Percentiles rank a stretch among this genome's conserved stretches.
Conservation (phyloP, 2,329 filamentous ascomycete species). For the Pseudogymnoascus sp. region DNA sequence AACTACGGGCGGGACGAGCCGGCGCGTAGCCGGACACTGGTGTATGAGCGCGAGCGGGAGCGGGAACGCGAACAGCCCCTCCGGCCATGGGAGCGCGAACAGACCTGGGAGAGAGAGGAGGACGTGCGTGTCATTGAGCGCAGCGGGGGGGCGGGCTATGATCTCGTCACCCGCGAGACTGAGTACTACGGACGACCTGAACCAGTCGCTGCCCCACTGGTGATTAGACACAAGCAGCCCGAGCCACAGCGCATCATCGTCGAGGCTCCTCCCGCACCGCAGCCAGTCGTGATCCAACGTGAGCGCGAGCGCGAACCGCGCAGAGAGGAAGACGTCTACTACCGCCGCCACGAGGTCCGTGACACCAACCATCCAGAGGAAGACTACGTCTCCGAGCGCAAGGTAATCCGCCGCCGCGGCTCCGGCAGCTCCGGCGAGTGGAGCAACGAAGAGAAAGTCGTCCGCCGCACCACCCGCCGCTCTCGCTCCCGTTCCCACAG, state of each 20-base stretch:
- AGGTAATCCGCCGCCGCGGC: constrained; percentile 28
- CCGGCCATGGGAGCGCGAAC: constrained; percentile 26
- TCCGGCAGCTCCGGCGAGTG: constrained; percentile 34
- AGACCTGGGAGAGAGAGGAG: constrained; percentile 21
- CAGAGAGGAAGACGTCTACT: constrained; percentile 29
- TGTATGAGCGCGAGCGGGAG: constrained; percentile 37
- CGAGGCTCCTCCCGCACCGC: constrained; percentile 43
- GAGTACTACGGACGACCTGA: constrained; percentile 51
- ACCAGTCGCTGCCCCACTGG: constrained; percentile 42
- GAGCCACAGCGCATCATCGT: constrained; percentile 53
- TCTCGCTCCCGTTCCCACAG: constrained; percentile 31
- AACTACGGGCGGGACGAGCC: constrained; percentile 31
- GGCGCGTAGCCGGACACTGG: constrained; percentile 27
- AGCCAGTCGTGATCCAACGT: constrained; percentile 36
- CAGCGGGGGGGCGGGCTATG: constrained; percentile 20
- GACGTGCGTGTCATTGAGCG: constrained; percentile 28
- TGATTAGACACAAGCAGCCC: constrained; percentile 47
- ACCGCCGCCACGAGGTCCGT: constrained; percentile 29
- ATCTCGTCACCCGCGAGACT: constrained; percentile 35
- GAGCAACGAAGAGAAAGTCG: constrained; percentile 39
- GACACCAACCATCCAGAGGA: constrained; percentile 20
- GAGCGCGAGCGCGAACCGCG: constrained; percentile 22
- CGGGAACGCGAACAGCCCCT: constrained; percentile 26
- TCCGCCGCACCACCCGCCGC: constrained; percentile 44
- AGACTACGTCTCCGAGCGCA: constrained; percentile 28